Evolutionary conservation across 257 asterid genomes (phyloP).

Genomic region (Solanum sitiens): DNA sequence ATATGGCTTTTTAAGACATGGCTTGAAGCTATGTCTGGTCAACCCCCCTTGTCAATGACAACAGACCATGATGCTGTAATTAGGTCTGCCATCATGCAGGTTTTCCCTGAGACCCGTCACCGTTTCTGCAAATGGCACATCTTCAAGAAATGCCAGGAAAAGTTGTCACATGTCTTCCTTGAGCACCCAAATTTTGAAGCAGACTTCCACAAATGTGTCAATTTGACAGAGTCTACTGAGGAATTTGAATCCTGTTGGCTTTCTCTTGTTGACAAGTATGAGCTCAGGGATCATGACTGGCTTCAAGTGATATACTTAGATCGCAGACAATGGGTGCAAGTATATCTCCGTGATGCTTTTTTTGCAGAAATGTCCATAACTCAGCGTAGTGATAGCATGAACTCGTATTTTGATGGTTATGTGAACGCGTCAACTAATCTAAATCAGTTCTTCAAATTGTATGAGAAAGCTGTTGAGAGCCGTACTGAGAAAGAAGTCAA

Average conservation of each 20-base stretch:
- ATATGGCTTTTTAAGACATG: slow-evolving; percentile 83
- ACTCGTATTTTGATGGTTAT: slow-evolving; percentile 93
- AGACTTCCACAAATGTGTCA: slow-evolving; percentile 80
- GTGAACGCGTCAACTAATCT: slow-evolving; percentile 90
- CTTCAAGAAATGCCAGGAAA: slow-evolving; percentile 91
- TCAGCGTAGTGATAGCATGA: slow-evolving; percentile 85
- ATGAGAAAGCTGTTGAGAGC: slow-evolving; percentile 93
- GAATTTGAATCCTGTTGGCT: slow-evolving; percentile 91
- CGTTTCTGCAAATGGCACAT: slow-evolving; percentile 98
- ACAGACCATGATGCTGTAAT: slow-evolving; percentile 80
- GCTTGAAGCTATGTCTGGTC: slow-evolving; percentile 81
- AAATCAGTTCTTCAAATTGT: slow-evolving; percentile 75
- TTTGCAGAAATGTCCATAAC: slow-evolving; percentile 91
- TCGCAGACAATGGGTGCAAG: slow-evolving; percentile 93
- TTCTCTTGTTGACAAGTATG: slow-evolving; percentile 60
- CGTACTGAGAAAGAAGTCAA: slow-evolving; percentile 95
- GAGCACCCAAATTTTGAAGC: slow-evolving; percentile 72
- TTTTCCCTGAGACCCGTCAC: slow-evolving; percentile 72
- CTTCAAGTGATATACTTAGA: slow-evolving; percentile 49
- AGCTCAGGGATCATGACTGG: slow-evolving; percentile 76
- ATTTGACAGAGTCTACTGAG: slow-evolving; percentile 60
- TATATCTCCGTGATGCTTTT: slow-evolving; percentile 73
- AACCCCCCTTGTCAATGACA: slow-evolving; percentile 71
- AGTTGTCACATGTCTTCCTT: slow-evolving; percentile 63
- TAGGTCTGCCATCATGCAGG: slow-evolving; percentile 67